Conservation (phyloP, 306 rosid genomes). For the Begonia masoniana region DNA sequence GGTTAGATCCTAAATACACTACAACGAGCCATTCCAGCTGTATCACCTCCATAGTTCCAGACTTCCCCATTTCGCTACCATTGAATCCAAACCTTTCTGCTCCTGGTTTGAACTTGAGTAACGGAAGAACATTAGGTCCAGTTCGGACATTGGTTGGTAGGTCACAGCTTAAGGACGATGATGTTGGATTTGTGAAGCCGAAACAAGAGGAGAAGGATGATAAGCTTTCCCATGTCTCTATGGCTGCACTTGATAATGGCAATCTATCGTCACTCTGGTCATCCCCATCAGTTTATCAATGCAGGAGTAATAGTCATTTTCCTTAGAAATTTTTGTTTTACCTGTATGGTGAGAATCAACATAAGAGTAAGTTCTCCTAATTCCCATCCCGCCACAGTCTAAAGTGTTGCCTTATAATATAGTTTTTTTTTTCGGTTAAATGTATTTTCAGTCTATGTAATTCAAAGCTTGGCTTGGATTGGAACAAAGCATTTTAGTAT, state of each 20-base stretch:
- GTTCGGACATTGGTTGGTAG: constrained; percentile 49
- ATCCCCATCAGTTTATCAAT: constrained; percentile 26
- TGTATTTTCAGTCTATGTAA: too few species aligned
- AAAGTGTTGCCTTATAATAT: too few species aligned
- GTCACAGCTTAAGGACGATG: constrained; percentile 19
- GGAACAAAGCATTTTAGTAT: too few species aligned
- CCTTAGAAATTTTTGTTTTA: constrained; percentile 4
- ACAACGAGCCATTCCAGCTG: constrained; percentile 26
- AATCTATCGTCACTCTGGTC: constrained; percentile 27
- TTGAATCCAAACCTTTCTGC: constrained; percentile 31
- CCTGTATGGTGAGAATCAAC: constrained; percentile 3
- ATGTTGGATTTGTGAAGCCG: constrained; percentile 36
- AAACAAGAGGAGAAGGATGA: constrained; percentile 64
- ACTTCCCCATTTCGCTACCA: constrained; percentile 51
- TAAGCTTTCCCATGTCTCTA: constrained; percentile 19
- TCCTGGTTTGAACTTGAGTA: constrained; percentile 29
- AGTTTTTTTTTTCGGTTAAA: too few species aligned
- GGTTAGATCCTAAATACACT: constrained; percentile 23
- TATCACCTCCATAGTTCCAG: constrained; percentile 32
- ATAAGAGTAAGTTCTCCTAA: too few species aligned
- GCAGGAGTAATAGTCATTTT: constrained; percentile 34
- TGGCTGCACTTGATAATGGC: constrained; percentile 32
- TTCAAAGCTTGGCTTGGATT: too few species aligned
- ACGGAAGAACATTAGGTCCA: constrained; percentile 25
- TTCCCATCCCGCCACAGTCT: too few species aligned